phyloP scores from a whole-genome alignment of 495 filamentous ascomycete genomes.

The Tuber microsphaerosporum region DNA sequence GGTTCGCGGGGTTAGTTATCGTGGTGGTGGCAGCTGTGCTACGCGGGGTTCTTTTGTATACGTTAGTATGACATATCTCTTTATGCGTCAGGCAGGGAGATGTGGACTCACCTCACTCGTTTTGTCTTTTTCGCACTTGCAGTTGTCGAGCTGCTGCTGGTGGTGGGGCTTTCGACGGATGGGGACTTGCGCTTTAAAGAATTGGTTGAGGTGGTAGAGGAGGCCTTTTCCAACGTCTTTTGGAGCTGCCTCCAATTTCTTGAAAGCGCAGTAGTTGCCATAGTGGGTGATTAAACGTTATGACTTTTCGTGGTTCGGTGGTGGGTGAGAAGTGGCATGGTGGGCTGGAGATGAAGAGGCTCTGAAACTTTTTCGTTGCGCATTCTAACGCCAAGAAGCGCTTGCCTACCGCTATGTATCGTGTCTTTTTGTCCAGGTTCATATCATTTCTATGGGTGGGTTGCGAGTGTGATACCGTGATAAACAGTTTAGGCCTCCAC shows the following conservation, averaged over 20 bases:
- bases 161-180: neutral
- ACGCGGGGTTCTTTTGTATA: neutral
- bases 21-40: neutral
- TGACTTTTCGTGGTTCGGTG: neutral
- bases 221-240: slow-evolving; percentile 13
- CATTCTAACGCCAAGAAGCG: neutral
- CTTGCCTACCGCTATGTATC: neutral
- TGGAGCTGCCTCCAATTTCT: slow-evolving; percentile 39
- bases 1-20: neutral
- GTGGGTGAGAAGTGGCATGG: neutral
- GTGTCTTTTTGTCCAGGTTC: neutral
- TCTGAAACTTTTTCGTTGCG: neutral
- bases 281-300: slow-evolving; percentile 6
- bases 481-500: neutral
- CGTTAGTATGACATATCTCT: slow-evolving; percentile 30
- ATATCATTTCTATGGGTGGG: neutral
- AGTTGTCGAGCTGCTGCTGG: neutral
- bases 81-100: neutral
- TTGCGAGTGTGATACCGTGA: neutral
- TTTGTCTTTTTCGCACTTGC: neutral
- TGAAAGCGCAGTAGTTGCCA: slow-evolving; percentile 26
- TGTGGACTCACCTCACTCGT: slow-evolving; percentile 3
- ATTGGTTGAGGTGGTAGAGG: neutral
- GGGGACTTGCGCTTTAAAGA: slow-evolving; percentile 7
- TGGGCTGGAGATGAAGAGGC: neutral